Conservation (phyloP, 1,284 basidiomycete species). For the Moniliophthora roreri region DNA sequence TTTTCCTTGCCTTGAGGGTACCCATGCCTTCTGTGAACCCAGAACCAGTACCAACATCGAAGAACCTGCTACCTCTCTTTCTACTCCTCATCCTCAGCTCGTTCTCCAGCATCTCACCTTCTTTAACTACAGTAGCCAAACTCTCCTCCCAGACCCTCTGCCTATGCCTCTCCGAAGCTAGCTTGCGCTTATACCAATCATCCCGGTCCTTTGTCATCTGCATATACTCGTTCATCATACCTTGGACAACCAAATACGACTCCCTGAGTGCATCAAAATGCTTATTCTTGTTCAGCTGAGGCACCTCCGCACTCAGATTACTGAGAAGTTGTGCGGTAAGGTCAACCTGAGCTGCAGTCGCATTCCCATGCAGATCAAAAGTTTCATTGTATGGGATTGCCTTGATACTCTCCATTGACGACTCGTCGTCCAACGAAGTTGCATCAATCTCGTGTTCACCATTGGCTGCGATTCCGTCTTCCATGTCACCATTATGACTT, state of each 20-base stretch:
- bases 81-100: conserved; percentile 70
- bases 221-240: conserved; percentile 69
- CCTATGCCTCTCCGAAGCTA: conserved; percentile 71
- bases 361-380: conserved; percentile 77
- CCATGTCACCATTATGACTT: conserved; percentile 23
- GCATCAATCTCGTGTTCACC: conserved; percentile 34
- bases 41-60: conserved; percentile 32
- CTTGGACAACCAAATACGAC: conserved; percentile 58
- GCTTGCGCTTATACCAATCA: conserved; percentile 67
- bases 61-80: conserved; percentile 53
- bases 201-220: conserved; percentile 82
- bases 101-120: conserved; percentile 84
- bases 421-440: conserved; percentile 25
- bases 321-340: conserved; percentile 69
- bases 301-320: conserved; percentile 40
- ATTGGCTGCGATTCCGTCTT: conserved; percentile 16
- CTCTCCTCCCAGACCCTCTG: conserved; percentile 92
- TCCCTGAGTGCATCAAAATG: conserved; percentile 65
- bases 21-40: neutral
- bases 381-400: conserved; percentile 65
- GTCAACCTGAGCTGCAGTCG: conserved; percentile 79
- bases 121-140: conserved; percentile 80
- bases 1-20: conserved; percentile 26
- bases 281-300: conserved; percentile 29
- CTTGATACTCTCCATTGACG: conserved; percentile 31